Evolutionary conservation across 495 filamentous ascomycete species (phyloP).

Genomic region (Copromyces sp.): DNA sequence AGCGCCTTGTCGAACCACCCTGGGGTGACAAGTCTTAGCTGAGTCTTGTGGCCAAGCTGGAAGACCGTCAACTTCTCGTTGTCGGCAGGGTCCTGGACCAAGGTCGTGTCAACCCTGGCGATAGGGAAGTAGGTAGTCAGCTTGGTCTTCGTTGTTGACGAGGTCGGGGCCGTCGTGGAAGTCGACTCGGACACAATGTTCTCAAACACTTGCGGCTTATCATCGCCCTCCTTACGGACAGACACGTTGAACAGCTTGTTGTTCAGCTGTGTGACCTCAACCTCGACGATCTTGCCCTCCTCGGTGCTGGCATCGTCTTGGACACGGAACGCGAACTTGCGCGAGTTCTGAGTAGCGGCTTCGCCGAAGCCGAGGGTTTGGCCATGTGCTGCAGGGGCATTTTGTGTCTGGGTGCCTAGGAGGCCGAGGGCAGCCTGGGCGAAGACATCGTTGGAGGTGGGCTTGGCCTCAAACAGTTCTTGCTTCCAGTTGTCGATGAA

Average conservation of each 20-base stretch:
- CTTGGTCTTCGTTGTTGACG: slow-evolving; percentile 19
- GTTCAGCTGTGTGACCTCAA: slow-evolving; percentile 55
- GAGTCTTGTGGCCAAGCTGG: slow-evolving; percentile 70
- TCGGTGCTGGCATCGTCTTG: slow-evolving; percentile 31
- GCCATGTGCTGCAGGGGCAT: slow-evolving; percentile 27
- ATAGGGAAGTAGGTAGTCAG: slow-evolving; percentile 60
- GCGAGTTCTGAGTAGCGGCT: slow-evolving; percentile 23
- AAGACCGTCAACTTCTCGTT: slow-evolving; percentile 64
- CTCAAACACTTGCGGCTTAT: slow-evolving; percentile 27
- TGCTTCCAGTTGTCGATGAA: slow-evolving; percentile 83
- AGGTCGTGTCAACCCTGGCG: slow-evolving; percentile 68
- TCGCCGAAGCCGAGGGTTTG: slow-evolving; percentile 45
- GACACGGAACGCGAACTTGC: slow-evolving; percentile 47
- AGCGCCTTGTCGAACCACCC: slow-evolving; percentile 80
- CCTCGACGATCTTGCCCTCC: slow-evolving; percentile 37
- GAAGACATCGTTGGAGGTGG: slow-evolving; percentile 54
- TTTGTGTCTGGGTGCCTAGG: slow-evolving; percentile 27
- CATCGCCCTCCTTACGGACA: slow-evolving; percentile 36
- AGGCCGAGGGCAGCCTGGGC: slow-evolving; percentile 76
- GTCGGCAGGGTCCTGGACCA: slow-evolving; percentile 51
- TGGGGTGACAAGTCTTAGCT: slow-evolving; percentile 55
- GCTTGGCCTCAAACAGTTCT: slow-evolving; percentile 53
- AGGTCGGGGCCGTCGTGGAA: slow-evolving; percentile 4
- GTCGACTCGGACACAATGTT: slow-evolving; percentile 31
- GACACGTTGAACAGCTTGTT: slow-evolving; percentile 53